Conservation (phyloP, 441 rosid genomes). For the Eutrema salsugineum region DNA sequence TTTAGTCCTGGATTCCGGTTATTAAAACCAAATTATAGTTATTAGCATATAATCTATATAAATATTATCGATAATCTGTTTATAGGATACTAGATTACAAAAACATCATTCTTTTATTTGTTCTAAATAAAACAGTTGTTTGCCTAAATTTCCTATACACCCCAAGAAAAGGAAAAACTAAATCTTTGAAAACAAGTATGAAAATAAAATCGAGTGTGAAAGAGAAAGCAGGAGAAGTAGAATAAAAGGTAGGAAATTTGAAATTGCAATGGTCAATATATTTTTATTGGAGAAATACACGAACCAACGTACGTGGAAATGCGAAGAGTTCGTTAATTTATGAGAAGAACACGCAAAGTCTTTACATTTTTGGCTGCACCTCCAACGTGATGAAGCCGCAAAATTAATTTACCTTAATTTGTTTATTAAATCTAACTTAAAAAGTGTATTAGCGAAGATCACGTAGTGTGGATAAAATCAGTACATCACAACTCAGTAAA, state of each 20-base stretch:
- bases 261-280: conserved; percentile 14
- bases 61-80: not conserved
- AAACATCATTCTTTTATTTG: too few relatives aligned
- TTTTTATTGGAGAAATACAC: conserved; percentile 9
- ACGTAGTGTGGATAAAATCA: not conserved
- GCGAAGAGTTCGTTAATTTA: conserved; percentile 25
- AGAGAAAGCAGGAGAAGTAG: conserved; percentile 5
- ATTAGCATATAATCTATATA: not conserved
- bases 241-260: conserved; percentile 5
- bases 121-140: not conserved
- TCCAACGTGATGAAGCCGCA: conserved; percentile 17
- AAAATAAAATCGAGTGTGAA: conserved; percentile 2
- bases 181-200: not conserved
- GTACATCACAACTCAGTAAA: not conserved
- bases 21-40: not conserved
- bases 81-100: too few relatives aligned
- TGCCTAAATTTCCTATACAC: not conserved
- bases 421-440: not conserved
- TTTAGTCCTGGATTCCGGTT: not conserved
- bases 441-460: not conserved
- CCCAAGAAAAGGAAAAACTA: not conserved
- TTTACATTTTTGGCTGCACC: conserved; percentile 18
- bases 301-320: conserved; percentile 13
- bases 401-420: not conserved
- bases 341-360: conserved; percentile 28